A percentile compares a stretch with the other conserved stretches of the same genome.
Evolutionary conservation across 306 rosid genomes (phyloP).

Genomic region (Chamaecrista fasciculata): DNA sequence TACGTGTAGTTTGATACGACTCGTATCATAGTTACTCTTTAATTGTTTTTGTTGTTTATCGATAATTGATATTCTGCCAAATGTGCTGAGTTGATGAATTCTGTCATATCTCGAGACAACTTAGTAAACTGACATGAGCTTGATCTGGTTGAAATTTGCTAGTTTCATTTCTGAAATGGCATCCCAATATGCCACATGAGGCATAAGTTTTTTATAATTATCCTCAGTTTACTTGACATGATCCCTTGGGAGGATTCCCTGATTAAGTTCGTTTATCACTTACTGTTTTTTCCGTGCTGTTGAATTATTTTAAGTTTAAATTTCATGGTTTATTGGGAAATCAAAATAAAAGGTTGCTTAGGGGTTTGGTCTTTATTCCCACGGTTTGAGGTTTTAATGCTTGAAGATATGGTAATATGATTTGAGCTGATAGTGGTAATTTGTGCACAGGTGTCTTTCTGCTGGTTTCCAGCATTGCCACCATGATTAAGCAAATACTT

Average conservation of each 20-base stretch:
- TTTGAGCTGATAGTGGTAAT: slow-evolving; percentile 19
- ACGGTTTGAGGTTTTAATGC: neutral
- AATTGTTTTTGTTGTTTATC: slow-evolving; percentile 16
- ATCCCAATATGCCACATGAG: neutral
- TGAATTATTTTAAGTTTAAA: neutral
- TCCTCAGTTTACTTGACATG: neutral
- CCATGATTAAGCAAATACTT: slow-evolving; percentile 92
- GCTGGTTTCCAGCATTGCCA: slow-evolving; percentile 37
- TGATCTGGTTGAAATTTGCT: slow-evolving; percentile 35
- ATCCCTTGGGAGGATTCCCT: neutral
- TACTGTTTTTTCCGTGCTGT: neutral
- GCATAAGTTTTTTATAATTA: neutral
- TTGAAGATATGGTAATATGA: slow-evolving; percentile 10
- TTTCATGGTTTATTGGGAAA: slow-evolving; percentile 21
- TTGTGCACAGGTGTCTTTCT: slow-evolving; percentile 37
- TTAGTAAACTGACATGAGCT: slow-evolving; percentile 20
- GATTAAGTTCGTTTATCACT: neutral
- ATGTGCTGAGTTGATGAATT: slow-evolving; percentile 27
- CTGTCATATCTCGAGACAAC: neutral
- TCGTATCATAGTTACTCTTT: no score
- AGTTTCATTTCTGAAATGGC: slow-evolving; percentile 23
- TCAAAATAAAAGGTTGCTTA: neutral
- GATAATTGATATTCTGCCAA: slow-evolving; percentile 20
- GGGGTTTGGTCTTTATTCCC: neutral
- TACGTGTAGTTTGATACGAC: no score